A percentile compares a stretch with the other conserved stretches of the same genome.
phyloP scores from a whole-genome alignment of 2,329 filamentous ascomycete species.

The Colletotrichum lindemuthianum region DNA sequence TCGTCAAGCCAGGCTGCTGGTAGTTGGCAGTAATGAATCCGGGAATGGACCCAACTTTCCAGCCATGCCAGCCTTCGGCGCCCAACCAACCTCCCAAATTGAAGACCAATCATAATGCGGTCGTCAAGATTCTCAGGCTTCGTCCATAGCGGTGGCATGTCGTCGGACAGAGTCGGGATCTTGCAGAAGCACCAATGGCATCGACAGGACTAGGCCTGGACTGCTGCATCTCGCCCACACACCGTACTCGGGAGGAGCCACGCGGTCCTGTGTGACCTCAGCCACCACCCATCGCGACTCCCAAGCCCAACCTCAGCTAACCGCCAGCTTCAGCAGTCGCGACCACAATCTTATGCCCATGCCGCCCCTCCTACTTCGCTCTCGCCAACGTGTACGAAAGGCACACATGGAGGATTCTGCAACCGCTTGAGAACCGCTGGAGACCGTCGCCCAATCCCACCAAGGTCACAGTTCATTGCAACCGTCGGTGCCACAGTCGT shows the following conservation, averaged over 20 bases:
- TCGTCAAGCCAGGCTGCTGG: background rate
- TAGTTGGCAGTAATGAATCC: conserved; percentile 2
- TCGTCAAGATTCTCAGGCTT: background rate
- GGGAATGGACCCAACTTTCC: conserved; percentile 3
- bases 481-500: conserved; percentile 20
- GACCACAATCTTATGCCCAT: conserved; percentile 1
- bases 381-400: background rate
- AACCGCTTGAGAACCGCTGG: conserved; percentile 3
- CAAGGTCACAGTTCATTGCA: background rate
- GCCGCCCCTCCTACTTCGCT: background rate
- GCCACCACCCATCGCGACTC: conserved; percentile 18
- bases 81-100: conserved; percentile 24
- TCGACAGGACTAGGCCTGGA: conserved; percentile 10
- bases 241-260: conserved; percentile 34
- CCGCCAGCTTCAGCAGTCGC: conserved; percentile 5
- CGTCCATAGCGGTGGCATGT: conserved; percentile 14
- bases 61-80: conserved; percentile 23
- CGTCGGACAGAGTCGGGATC: conserved; percentile 27
- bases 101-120: background rate
- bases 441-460: conserved; percentile 23
- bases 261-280: conserved; percentile 17
- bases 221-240: conserved; percentile 29
- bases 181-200: conserved; percentile 14
- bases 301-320: conserved; percentile 25
- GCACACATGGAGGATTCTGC: background rate